A percentile compares a stretch with the other conserved stretches of the same genome.
phyloP scores from a whole-genome alignment of 164 flowering plant genomes.

The Sedum album region DNA sequence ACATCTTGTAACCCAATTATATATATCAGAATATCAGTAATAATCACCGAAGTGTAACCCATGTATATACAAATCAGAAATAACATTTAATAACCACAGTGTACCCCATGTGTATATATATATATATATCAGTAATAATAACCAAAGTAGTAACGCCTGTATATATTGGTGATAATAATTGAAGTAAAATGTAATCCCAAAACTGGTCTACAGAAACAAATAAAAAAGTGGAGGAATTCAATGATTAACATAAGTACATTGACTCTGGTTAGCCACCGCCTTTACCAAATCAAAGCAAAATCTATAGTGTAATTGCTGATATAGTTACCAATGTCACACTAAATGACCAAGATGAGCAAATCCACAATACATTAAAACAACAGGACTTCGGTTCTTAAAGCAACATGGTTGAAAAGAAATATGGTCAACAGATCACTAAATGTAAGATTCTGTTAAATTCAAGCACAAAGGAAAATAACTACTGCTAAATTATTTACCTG shows the following conservation, averaged over 20 bases:
- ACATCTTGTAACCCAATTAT: not conserved
- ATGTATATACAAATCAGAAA: no score
- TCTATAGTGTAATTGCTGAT: not conserved
- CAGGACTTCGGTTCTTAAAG: not conserved
- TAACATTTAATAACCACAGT: no score
- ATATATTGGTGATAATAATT: not conserved
- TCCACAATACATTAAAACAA: not conserved
- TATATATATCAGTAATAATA: no score
- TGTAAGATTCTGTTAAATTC: not conserved
- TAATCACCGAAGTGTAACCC: no score
- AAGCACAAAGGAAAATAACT: not conserved
- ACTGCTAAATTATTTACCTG: constrained; percentile 47
- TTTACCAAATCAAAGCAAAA: not conserved
- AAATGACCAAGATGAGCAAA: no score
- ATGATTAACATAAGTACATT: not conserved
- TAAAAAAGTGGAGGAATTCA: not conserved
- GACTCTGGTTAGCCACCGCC: not conserved
- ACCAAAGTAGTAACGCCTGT: no score
- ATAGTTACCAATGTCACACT: no score
- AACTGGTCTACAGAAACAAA: not conserved
- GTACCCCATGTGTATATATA: no score
- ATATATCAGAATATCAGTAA: no score
- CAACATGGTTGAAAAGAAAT: not conserved
- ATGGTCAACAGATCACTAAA: not conserved
- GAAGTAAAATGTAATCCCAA: not conserved